Base-by-base conservation (phyloP, 148 eudicot genomes). In the Rhododendron molle region DNA sequence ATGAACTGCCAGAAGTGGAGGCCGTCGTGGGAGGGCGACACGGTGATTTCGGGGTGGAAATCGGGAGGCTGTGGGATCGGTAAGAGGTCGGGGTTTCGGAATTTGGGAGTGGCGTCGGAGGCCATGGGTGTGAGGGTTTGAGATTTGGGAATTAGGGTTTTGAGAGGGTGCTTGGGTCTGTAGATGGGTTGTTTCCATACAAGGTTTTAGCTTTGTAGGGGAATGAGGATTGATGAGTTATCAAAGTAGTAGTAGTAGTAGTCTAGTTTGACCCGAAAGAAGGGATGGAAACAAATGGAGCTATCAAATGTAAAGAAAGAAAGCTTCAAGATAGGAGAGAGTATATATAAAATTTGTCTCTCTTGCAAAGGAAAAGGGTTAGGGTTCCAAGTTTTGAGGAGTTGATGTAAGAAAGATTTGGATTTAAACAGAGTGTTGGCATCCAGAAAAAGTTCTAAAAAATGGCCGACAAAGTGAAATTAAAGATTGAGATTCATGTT, bases 1-100 rank as follows among this genome's bases (percentile, higher is more conserved):
- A 95, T 95, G 83, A 90, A 94, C 87, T 95, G 98, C 93, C 93
- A 94, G 85, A 93, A 95, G 15, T 79, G 89, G 5, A 95, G 93
- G 23, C 96, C 98, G 87, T 95, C 96, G 88, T 95, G 95, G 0
- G 84, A 18, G 58, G 91, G 87, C 0, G 72, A 71, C 14, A 30
- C 76, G 38, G 30, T 71, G 13, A 30, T 14, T 30, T 13, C 76
- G 7, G 38, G 76, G 38, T 71, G 76, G 86, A 84, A 85, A 49
- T 86, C 90, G 23, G 93, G 90, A 0, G 90, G 91, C 7, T 86
- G 87, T 13, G 89, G 88, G 74, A 89, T 77, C 36, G 93, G 93
- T 11, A 90, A 76, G 0, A 93, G 92, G 16, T 93, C 96, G 54
- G 93, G 88, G 36, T 92, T 89, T 83, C 90, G 90, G 89, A 94